Percentiles rank a stretch among this genome's conserved stretches.
phyloP scores from a whole-genome alignment of 352 stramenopile species.

The Phytophthora megakarya region DNA sequence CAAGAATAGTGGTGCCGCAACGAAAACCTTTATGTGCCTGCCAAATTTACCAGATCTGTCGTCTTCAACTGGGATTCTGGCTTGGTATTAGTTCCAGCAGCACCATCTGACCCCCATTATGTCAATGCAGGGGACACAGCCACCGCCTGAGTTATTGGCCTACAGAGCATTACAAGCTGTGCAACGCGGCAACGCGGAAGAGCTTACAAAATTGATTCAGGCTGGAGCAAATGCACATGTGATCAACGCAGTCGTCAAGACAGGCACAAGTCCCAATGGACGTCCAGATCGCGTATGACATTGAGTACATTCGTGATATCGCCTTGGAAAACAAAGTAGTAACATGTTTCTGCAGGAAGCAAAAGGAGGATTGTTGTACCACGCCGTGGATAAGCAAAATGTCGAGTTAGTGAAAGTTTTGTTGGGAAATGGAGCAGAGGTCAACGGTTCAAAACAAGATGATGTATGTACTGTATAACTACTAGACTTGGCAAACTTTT shows the following conservation, averaged over 20 bases:
- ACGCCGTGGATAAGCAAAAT: conserved; percentile 38
- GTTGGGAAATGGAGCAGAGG: conserved; percentile 34
- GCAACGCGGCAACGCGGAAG: conserved; percentile 33
- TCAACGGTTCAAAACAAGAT: conserved; percentile 37
- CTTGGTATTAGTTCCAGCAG: not conserved
- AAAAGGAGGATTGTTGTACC: conserved; percentile 32
- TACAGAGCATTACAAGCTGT: conserved; percentile 39
- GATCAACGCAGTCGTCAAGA: conserved; percentile 40
- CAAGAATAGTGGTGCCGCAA: not conserved
- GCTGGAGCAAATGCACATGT: conserved; percentile 37
- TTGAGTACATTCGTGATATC: not conserved
- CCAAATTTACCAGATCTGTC: not conserved
- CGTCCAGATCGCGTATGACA: conserved; percentile 29
- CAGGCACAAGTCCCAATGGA: conserved; percentile 34
- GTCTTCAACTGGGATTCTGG: not conserved
- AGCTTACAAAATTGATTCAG: conserved; percentile 32
- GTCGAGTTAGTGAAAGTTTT: conserved; percentile 39
- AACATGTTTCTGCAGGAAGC: conserved; percentile 19
- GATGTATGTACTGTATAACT: conserved; percentile 13
- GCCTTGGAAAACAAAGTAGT: not conserved
- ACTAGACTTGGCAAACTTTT: too few relatives aligned
- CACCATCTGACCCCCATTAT: conserved; percentile 1
- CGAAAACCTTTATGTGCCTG: not conserved
- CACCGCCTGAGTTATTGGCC: conserved; percentile 28
- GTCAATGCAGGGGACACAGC: conserved; percentile 22